Conservation (phyloP, 306 rosid genomes). For the Cicer pinnatifidum region DNA sequence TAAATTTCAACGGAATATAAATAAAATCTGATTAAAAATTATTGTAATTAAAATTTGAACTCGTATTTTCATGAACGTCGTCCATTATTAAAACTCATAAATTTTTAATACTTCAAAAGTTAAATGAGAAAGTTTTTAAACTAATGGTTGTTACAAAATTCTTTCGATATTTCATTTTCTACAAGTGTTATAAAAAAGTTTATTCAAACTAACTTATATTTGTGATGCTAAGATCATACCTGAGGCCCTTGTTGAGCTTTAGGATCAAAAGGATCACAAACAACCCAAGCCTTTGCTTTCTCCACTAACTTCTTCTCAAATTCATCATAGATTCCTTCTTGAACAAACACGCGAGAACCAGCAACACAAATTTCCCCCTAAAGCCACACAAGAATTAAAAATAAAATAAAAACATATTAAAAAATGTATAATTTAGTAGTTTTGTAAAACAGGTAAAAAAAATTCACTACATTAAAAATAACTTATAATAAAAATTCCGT, state of each 20-base stretch:
- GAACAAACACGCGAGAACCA: constrained; percentile 80
- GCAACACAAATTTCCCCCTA: constrained; percentile 91
- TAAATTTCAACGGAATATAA: too few relatives aligned
- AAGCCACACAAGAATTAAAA: neutral
- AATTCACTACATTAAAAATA: too few relatives aligned
- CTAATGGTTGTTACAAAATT: too few relatives aligned
- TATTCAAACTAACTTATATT: neutral
- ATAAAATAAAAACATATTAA: neutral
- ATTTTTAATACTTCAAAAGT: too few relatives aligned
- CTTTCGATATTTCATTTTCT: too few relatives aligned
- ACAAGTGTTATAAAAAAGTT: neutral
- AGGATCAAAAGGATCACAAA: constrained; percentile 95
- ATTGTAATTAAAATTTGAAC: too few relatives aligned
- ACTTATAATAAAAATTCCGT: neutral
- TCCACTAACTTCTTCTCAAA: constrained; percentile 64
- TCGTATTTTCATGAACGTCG: too few relatives aligned
- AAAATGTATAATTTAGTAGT: neutral
- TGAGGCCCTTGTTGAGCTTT: constrained; percentile 78
- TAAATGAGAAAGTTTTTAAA: too few relatives aligned
- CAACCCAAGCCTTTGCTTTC: constrained; percentile 70
- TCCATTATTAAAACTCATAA: too few relatives aligned
- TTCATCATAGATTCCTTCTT: constrained; percentile 84
- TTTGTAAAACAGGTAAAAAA: neutral
- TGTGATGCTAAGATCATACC: constrained; percentile 45
- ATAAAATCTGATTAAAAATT: too few relatives aligned